Base-by-base conservation (phyloP, 2,329 filamentous ascomycete genomes). In the Grosmannia clavigera region DNA sequence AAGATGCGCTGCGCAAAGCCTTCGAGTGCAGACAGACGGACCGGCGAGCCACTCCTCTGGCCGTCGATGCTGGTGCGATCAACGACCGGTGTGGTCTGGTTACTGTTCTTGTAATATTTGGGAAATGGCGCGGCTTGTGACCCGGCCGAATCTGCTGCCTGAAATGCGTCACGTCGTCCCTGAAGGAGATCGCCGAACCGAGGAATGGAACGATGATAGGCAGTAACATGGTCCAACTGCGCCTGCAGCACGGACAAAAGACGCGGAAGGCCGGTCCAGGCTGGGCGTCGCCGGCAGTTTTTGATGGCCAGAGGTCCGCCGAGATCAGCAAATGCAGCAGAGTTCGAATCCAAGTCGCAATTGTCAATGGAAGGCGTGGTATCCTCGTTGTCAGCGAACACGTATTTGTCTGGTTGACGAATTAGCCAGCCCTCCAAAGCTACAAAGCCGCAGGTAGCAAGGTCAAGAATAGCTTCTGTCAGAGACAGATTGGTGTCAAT, bases 361-460 rank as follows among this genome's bases (percentile, higher is more conserved):
- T 22, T 16, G 11, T 27, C 22, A 19, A 4, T 2, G 5, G 25
- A 9, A 5, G 56, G 10, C 31, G n/a, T 7, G 14, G 16, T 67
- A 12, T 68, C 68, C 35, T 74, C 70, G 29, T 76, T 72, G 16
- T 79, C 78, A 10, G 77, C 75, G 61, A 82, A 88, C 6, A 75
- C 74, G 67, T 85, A 88, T 61, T 76, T 78, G n/a, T 75, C 77
- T 4, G 88, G 87, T 58, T 86, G 83, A 19, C 90, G 85, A 6
- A 92, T 76, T 35, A 97, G 76, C 92, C 94, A 99, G n/a, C 88
- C 88, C 68, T 96, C 90, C 14, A 96, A 79, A 25, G 85, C 84
- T 68, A 96, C 86, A 64, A 89, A 88, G 6, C 90, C 88, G 66
- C 94, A 97, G 0, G 88, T 84, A 12, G 88, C 88, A 50, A 99